Base-by-base conservation (phyloP, 148 eudicot species). In the Polygonum aviculare region DNA sequence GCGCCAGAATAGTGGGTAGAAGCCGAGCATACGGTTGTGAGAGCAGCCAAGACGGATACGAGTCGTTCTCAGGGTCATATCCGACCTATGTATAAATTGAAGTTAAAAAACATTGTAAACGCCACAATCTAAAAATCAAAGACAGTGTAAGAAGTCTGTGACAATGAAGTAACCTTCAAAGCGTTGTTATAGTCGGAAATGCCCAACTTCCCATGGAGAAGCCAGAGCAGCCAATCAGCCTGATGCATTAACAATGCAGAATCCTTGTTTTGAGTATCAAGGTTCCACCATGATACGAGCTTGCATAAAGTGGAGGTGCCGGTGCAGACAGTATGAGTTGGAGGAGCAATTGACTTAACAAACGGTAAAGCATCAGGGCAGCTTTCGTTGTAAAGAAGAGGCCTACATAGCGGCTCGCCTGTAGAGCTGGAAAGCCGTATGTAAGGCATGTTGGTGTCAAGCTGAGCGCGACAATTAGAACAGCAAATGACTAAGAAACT, bases 201-300 rank as follows among this genome's bases (percentile, higher is more conserved):
- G 77, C 99, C 99, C n/a, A 91, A 72, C 81, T 87, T 96, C 51
- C 99, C 98, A 76, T 96, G 99, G 79, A 96, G 98, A 75, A 93
- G 90, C 98, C 94, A 96, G 74, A 90, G 82, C 75, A 96, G 78
- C 99, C 98, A 96, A 79, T 96, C 99, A 41, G 97, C 94, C 86
- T 96, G 99, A 82, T 96, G 99, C 83, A 91, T 51, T 75, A 96
- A 80, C 8, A 87, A 82, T 1, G 94, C 94, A 38, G 97, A 91
- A 21, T 82, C 86, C 77, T 90, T 87, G 21, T 79, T 78, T 10
- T 82, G 65, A 70, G 78, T 72, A 75, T 78, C 75, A 54, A 91
- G 85, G 77, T 86, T 86, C 99, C 99, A 96, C 99, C 99, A 96
- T 0, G 99, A 91, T 22, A 96, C 91, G 70, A 96, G 89, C 84